Conservation (phyloP, 495 filamentous ascomycete species). For the Trichoderma virens region DNA sequence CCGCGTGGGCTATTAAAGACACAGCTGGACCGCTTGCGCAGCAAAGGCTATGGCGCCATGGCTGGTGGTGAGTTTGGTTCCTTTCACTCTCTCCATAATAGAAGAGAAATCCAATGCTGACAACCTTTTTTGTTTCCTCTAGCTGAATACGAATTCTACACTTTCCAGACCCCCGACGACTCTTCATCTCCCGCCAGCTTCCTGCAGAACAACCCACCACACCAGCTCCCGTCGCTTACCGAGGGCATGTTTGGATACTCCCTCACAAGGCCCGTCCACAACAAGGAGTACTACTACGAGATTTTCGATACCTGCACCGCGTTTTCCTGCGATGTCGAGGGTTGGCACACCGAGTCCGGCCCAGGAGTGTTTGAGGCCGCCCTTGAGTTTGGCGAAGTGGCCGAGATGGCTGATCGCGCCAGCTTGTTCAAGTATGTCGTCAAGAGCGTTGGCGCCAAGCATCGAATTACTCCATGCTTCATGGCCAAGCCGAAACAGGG, state of each 20-base stretch:
- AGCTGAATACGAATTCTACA: constrained; percentile 98
- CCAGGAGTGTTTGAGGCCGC: constrained; percentile 96
- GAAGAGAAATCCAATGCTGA: neutral
- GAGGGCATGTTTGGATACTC: constrained; percentile 99
- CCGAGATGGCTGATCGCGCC: constrained; percentile 83
- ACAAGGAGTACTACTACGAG: constrained; percentile 90
- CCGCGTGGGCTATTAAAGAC: constrained; percentile 69
- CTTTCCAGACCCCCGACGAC: constrained; percentile 58
- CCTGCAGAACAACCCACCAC: constrained; percentile 62
- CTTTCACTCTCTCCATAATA: neutral
- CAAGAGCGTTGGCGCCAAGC: constrained; percentile 74
- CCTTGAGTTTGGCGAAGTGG: constrained; percentile 76
- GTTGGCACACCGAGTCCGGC: constrained; percentile 96
- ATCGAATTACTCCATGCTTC: constrained; percentile 92
- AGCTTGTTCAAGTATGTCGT: constrained; percentile 87
- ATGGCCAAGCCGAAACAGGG: constrained; percentile 97
- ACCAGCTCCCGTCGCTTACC: constrained; percentile 67
- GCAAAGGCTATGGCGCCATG: constrained; percentile 70
- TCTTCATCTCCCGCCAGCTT: constrained; percentile 59
- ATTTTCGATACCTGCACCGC: constrained; percentile 75
- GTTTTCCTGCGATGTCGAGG: constrained; percentile 81
- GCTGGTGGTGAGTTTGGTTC: constrained; percentile 71
- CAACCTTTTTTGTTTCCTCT: neutral
- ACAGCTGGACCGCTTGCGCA: constrained; percentile 56
- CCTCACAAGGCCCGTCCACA: constrained; percentile 83